Percentiles rank a stretch among this genome's conserved stretches.
Evolutionary conservation across 805 yeast species (phyloP).

Genomic region (Yarrowia porcina): DNA sequence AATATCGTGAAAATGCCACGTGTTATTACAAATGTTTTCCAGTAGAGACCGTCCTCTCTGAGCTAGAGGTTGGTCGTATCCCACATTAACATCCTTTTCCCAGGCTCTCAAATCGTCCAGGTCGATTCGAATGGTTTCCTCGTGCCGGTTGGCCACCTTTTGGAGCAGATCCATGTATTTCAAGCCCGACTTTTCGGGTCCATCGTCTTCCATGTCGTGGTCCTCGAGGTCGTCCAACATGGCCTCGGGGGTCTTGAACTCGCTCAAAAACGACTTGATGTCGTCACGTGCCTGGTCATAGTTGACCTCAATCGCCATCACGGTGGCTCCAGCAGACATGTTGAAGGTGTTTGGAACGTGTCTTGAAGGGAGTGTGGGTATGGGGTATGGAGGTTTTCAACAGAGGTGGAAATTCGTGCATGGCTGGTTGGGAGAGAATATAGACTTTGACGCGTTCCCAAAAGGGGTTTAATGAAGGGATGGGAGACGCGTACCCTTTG

Average conservation of each 20-base stretch:
- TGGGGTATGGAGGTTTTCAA: background rate
- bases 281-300: conserved; percentile 60
- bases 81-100: conserved; percentile 48
- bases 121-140: conserved; percentile 64
- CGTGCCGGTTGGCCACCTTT: conserved; percentile 78
- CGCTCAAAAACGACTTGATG: conserved; percentile 62
- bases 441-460: conserved; percentile 6
- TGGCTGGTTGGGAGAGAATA: conserved; percentile 5
- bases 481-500: background rate
- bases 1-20: conserved; percentile 74
- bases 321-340: conserved; percentile 45
- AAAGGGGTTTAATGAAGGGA: conserved; percentile 14
- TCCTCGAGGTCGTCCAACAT: conserved; percentile 33
- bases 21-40: conserved; percentile 63
- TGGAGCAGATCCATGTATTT: conserved; percentile 78
- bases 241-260: conserved; percentile 51
- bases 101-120: conserved; percentile 77
- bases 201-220: conserved; percentile 30
- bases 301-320: conserved; percentile 68
- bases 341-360: background rate
- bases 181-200: conserved; percentile 25
- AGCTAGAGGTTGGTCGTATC: conserved; percentile 34
- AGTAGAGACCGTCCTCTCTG: conserved; percentile 43
- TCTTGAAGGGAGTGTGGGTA: background rate
- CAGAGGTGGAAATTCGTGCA: background rate